Percentiles rank a stretch among this genome's conserved stretches.
Conservation (phyloP, 768 basidiomycete species). For the Boletus rufocinnamomeus region DNA sequence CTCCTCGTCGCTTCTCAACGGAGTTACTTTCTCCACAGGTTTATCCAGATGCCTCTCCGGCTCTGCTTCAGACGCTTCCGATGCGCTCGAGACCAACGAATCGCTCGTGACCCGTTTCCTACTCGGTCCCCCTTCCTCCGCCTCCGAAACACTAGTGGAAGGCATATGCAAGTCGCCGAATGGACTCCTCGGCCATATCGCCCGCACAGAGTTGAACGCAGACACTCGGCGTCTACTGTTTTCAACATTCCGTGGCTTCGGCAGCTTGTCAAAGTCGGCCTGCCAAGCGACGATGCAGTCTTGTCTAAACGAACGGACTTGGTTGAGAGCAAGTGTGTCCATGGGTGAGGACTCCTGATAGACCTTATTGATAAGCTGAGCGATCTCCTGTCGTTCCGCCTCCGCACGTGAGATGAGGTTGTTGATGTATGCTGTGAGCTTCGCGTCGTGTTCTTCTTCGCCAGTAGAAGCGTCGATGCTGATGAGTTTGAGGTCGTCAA, state of each 20-base stretch:
- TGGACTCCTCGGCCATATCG: constrained; percentile 66
- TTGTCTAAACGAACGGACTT: constrained; percentile 83
- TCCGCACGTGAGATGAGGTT: constrained; percentile 71
- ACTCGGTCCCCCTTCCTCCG: constrained; percentile 56
- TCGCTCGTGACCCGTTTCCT: constrained; percentile 54
- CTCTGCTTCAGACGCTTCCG: constrained; percentile 71
- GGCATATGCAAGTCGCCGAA: constrained; percentile 57
- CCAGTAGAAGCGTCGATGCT: constrained; percentile 79
- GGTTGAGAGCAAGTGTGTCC: constrained; percentile 86
- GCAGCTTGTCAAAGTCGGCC: constrained; percentile 84
- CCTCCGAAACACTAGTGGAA: constrained; percentile 71
- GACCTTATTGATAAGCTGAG: constrained; percentile 69
- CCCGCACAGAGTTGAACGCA: constrained; percentile 67
- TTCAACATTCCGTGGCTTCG: constrained; percentile 64
- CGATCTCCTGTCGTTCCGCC: constrained; percentile 71
- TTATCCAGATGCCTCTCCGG: constrained; percentile 33
- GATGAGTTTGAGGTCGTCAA: constrained; percentile 76
- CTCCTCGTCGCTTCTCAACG: constrained; percentile 22
- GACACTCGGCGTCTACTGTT: constrained; percentile 56
- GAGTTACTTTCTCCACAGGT: constrained; percentile 20
- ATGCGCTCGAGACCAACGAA: constrained; percentile 66
- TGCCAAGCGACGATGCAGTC: constrained; percentile 98
- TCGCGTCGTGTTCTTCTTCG: constrained; percentile 69
- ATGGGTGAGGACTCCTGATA: constrained; percentile 80
- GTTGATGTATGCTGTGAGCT: constrained; percentile 63